Evolutionary conservation across 768 basidiomycete genomes (phyloP).

Genomic region (Mycena olivaceomarginata): DNA sequence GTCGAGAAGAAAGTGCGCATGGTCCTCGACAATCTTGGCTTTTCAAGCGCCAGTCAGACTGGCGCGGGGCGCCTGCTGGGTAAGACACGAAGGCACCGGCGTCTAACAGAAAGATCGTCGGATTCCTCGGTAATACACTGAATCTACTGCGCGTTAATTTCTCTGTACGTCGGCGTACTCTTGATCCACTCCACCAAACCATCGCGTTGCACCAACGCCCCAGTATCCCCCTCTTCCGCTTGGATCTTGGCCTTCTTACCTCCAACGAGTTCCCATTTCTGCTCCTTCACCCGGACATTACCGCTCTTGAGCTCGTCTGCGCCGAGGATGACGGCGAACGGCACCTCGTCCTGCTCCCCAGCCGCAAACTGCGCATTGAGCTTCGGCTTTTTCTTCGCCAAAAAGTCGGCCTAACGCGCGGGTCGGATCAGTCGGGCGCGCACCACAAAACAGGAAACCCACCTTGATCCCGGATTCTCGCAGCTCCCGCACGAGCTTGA

Average conservation of each 20-base stretch:
- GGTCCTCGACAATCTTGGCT: too few species aligned
- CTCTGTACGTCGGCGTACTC: conserved; percentile 63
- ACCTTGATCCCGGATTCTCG: conserved; percentile 94
- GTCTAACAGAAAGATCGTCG: too few species aligned
- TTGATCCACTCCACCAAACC: conserved; percentile 82
- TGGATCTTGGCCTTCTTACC: conserved; percentile 84
- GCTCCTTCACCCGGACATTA: conserved; percentile 93
- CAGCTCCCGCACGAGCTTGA: conserved; percentile 86
- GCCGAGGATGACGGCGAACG: conserved; percentile 95
- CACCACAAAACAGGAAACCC: conserved; percentile 44
- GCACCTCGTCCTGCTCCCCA: conserved; percentile 93
- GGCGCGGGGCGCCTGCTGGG: too few species aligned
- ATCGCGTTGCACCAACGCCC: conserved; percentile 76
- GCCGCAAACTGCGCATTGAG: conserved; percentile 90
- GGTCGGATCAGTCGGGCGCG: conserved; percentile 26
- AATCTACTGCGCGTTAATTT: conserved; percentile 46
- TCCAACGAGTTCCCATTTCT: conserved; percentile 85
- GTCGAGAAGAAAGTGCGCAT: too few species aligned
- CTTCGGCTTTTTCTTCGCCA: conserved; percentile 96
- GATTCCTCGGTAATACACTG: neutral
- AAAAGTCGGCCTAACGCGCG: conserved; percentile 85
- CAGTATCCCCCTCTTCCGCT: conserved; percentile 77
- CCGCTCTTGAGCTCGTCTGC: conserved; percentile 90
- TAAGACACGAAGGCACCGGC: too few species aligned
- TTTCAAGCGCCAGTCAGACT: too few species aligned